phyloP scores from a whole-genome alignment of 2,329 filamentous ascomycete species.

The Penicillium paneum region DNA sequence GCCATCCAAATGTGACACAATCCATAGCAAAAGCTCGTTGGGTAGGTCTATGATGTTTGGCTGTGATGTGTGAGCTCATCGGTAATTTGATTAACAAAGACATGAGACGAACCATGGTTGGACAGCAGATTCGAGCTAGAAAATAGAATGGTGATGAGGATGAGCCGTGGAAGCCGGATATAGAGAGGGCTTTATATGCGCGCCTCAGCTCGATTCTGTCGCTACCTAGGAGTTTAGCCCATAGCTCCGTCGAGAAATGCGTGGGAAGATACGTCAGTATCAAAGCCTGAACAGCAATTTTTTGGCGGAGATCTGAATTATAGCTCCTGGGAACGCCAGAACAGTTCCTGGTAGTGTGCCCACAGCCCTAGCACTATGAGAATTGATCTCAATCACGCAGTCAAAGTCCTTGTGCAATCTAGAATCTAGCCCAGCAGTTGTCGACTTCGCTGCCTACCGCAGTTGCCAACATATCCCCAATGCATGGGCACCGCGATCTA shows the following conservation, averaged over 20 bases:
- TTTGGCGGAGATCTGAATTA: not conserved
- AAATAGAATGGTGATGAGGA: no score
- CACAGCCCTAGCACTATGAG: no score
- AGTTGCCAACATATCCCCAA: no score
- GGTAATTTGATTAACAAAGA: not conserved
- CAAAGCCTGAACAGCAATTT: not conserved
- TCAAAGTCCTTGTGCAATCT: no score
- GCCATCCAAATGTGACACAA: conserved; percentile 1
- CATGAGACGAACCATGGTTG: not conserved
- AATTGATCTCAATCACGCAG: no score
- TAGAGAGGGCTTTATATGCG: not conserved
- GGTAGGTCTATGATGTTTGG: not conserved
- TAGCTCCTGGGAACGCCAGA: not conserved
- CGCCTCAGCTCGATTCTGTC: no score
- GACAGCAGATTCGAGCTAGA: not conserved
- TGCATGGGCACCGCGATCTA: no score
- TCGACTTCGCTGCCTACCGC: no score
- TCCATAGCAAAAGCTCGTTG: not conserved
- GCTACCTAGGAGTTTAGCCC: no score
- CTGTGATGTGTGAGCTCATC: not conserved
- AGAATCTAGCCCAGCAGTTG: no score
- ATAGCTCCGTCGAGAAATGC: no score
- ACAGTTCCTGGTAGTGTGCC: not conserved
- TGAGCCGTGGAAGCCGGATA: not conserved
- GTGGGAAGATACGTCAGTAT: no score